Evolutionary conservation across 768 basidiomycete genomes (phyloP), one percentile per base, ranked within the genome.

Genomic region (Naganishia antarctica): DNA sequence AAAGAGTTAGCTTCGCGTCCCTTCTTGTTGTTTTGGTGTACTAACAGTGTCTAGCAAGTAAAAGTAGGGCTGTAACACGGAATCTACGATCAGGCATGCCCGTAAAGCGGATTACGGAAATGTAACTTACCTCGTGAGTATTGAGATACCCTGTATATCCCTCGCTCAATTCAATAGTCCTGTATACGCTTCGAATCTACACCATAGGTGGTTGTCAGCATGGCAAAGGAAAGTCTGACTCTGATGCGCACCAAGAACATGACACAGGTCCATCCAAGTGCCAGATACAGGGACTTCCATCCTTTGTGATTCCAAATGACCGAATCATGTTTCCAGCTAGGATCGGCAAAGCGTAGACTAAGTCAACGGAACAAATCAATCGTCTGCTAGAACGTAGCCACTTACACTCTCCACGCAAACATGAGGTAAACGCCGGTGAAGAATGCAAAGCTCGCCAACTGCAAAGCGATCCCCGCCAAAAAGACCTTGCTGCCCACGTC

Each of bases 251-350:
- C 61, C 61, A 75, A 48, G 61, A 77, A 77, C 58, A 73, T 73
- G 64, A 75, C 73, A 66, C 73, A 76, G 50, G 74, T 76, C 69
- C 73, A 75, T 1, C 76, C 76, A 23, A 77, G 47, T 4, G 76
- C 76, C 63, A 64, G 74, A 60, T 74, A 72, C 0, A 77, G 66
- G 2, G 76, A 69, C 63, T 73, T 76, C 76, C 76, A 77, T 16
- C 74, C 72, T 11, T 58, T 37, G 44, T 61, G 63, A 28, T 61
- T 63, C 74, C 74, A 75, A 7, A 77, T 61, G 7, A 58, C 71
- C 26, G 69, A 59, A 62, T 77, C 73, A 13, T 68, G 47, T 26
- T 61, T 67, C 15, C 65, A 67, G 8, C 73, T 73, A 29, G 37
- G 49, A 64, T 34, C 18, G 21, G 1, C 26, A n/a, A n/a, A n/a